Evolutionary conservation across 495 filamentous ascomycete genomes (phyloP).

Genomic region (Bathelium albidoporum): DNA sequence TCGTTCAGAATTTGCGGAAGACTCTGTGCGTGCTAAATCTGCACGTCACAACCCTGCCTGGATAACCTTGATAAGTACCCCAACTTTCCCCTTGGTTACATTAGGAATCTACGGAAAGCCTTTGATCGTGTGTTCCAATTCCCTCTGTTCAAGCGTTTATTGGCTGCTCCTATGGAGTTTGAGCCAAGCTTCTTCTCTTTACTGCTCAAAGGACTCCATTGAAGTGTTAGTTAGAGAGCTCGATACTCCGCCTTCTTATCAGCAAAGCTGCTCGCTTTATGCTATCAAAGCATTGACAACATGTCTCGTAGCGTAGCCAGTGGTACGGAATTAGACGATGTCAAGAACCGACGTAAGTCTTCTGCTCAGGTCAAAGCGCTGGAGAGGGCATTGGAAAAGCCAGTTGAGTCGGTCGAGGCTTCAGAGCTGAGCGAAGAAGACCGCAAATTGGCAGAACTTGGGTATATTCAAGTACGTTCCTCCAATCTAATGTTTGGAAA

Average conservation of each 20-base stretch:
- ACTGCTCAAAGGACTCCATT: not conserved
- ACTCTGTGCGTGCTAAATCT: no score
- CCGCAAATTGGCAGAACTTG: conserved; percentile 1
- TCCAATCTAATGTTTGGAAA: no score
- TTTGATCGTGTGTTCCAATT: not conserved
- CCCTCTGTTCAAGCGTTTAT: not conserved
- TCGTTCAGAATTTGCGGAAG: no score
- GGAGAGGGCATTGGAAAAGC: not conserved
- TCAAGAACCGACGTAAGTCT: not conserved
- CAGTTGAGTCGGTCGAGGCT: not conserved
- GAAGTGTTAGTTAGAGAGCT: not conserved
- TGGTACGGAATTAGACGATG: not conserved
- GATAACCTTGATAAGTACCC: not conserved
- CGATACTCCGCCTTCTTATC: not conserved
- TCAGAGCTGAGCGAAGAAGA: not conserved
- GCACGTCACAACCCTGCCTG: not conserved
- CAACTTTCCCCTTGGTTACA: not conserved
- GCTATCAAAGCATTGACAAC: not conserved
- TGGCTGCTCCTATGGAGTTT: not conserved
- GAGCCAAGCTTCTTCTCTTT: not conserved
- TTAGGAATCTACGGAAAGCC: not conserved
- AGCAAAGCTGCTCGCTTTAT: not conserved
- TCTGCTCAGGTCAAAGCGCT: not conserved
- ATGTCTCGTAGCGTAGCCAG: not conserved
- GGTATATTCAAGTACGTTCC: not conserved